phyloP scores from a whole-genome alignment of 306 rosid genomes.

The Lathyrus aphaca region DNA sequence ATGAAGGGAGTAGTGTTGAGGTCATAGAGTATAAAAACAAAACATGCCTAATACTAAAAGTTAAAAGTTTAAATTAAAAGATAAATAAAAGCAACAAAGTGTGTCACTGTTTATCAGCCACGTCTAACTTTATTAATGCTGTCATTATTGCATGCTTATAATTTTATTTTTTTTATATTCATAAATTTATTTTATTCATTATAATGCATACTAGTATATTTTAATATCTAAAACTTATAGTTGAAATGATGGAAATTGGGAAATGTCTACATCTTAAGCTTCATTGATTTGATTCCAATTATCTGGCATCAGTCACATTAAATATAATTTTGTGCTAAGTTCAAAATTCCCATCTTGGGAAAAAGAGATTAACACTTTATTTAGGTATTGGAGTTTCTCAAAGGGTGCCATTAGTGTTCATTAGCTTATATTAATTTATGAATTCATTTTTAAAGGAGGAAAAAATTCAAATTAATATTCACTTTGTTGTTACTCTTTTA shows the following conservation, averaged over 20 bases:
- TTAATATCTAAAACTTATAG: too few species aligned
- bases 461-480: neutral
- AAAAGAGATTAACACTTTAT: conserved; percentile 14
- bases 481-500: too few species aligned
- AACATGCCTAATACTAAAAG: conserved; percentile 6
- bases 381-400: conserved; percentile 22
- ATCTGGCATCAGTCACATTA: conserved; percentile 43
- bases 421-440: conserved; percentile 1
- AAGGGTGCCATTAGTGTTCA: conserved; percentile 5
- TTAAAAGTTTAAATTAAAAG: conserved; percentile 32
- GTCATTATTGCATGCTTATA: conserved; percentile 35
- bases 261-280: conserved; percentile 30
- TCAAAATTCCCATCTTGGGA: conserved; percentile 34
- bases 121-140: conserved; percentile 43
- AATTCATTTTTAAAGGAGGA: neutral
- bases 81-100: conserved; percentile 16
- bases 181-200: conserved; percentile 1
- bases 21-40: conserved; percentile 30
- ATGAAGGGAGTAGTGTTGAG: conserved; percentile 34
- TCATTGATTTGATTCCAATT: conserved; percentile 39
- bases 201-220: too few species aligned
- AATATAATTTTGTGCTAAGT: neutral
- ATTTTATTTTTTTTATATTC: too few species aligned
- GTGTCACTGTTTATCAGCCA: conserved; percentile 39
- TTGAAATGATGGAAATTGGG: neutral